A percentile compares a stretch with the other conserved stretches of the same genome.
phyloP scores from a whole-genome alignment of 129 eudicot genomes.

The Dittrichia graveolens region DNA sequence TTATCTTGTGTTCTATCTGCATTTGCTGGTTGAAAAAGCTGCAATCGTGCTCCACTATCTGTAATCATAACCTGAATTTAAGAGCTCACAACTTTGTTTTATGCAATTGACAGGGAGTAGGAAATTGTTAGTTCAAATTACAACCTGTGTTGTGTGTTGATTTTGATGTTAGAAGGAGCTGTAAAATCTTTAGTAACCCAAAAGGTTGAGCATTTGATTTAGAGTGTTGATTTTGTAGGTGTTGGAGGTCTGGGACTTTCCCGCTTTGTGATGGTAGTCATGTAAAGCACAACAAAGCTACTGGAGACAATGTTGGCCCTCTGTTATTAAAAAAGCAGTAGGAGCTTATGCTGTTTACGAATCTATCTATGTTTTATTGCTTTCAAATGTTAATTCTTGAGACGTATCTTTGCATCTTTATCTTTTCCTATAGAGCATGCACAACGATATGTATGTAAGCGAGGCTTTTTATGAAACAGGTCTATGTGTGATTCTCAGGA shows the following conservation, averaged over 20 bases:
- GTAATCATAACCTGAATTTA: too few relatives aligned
- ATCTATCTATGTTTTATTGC: slow-evolving; percentile 10
- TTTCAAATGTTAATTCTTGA: slow-evolving; percentile 5
- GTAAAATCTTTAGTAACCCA: too few relatives aligned
- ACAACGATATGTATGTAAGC: neutral
- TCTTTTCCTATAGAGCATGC: slow-evolving; percentile 28
- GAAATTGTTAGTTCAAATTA: too few relatives aligned
- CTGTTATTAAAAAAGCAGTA: slow-evolving; percentile 74
- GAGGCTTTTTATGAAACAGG: too few relatives aligned
- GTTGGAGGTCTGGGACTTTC: slow-evolving; percentile 97
- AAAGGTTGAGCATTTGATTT: slow-evolving; percentile 9
- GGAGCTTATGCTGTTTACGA: slow-evolving; percentile 22
- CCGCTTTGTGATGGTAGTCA: slow-evolving; percentile 94
- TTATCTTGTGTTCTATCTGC: too few relatives aligned
- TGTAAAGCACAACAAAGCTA: slow-evolving; percentile 95
- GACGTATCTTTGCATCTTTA: neutral
- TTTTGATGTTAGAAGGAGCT: too few relatives aligned
- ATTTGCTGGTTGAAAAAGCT: too few relatives aligned
- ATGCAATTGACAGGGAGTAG: too few relatives aligned
- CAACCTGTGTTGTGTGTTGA: too few relatives aligned
- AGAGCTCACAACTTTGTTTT: too few relatives aligned
- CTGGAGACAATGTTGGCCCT: slow-evolving; percentile 98
- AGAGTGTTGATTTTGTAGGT: slow-evolving; percentile 50
- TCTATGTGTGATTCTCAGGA: too few relatives aligned
- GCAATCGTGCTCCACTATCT: too few relatives aligned